Evolutionary conservation across 2,329 filamentous ascomycete species (phyloP), one percentile per base, ranked within the genome.

Genomic region (Exophiala calicioides): DNA sequence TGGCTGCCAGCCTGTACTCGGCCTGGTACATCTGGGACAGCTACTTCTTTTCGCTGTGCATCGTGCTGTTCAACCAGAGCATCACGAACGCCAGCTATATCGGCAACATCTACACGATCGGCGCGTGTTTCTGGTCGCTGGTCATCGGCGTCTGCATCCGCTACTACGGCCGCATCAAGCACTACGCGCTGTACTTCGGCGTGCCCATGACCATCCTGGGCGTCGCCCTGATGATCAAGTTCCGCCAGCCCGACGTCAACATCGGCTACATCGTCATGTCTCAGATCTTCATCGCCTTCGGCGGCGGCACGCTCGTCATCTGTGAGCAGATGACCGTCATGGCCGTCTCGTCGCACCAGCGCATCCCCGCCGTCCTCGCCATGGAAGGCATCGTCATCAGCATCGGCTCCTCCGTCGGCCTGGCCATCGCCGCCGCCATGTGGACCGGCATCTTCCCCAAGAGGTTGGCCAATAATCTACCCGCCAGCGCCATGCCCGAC

Each of bases 321-420:
- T 69, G 69, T 52, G 67, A 76, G 56, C 74, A 82, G 56, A 72
- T 82, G 40, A 75, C 78, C 8, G 71, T 81, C 27, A 75, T 82
- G 60, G 70, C 75, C 1, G 70, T 73, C 3, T 72, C 74, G 9
- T 68, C 68, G 31, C 77, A 80, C 46, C 68, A 75, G 47, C 68
- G 79, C 45, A 65, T 80, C 13, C 75, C 77, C 10, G 58, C 62
- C 30, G 50, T 65, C 16, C 29, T 67, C 79, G 50, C 53, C 13
- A 32, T 63, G 5, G 45, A 65, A 15, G 53, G 58, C 26, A 46
- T 67, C 2, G 62, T 64, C 31, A 51, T 58, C 2, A 62, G 49
- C 29, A 55, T 69, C 9, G 67, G 67, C 7, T 60, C 56, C 20
- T 61, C 65, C 7, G 55, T 67, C 15, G 67, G 67, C 7, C 50